Conservation (phyloP, 106 monocot genomes). For the Alisma plantagoaquatica region DNA sequence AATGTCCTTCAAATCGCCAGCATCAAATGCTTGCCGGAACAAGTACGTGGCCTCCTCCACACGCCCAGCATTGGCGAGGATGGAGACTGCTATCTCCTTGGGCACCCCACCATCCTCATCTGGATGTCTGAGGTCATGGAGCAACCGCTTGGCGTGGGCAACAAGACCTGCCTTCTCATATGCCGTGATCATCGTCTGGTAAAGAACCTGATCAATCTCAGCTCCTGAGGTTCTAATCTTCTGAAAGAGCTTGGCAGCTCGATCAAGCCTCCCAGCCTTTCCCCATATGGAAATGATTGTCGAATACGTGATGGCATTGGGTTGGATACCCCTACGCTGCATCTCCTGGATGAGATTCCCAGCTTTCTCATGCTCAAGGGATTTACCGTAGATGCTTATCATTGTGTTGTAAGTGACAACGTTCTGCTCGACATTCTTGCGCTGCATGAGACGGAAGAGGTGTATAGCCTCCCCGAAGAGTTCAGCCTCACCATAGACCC, state of each 20-base stretch:
- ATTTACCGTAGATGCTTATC: conserved; percentile 78
- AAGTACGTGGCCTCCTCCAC: conserved; percentile 80
- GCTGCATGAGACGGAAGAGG: conserved; percentile 82
- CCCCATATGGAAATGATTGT: conserved; percentile 93
- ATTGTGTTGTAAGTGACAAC: conserved; percentile 97
- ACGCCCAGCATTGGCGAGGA: conserved; percentile 63
- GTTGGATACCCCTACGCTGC: conserved; percentile 53
- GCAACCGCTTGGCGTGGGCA: conserved; percentile 69
- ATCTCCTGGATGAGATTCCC: conserved; percentile 72
- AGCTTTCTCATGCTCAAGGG: conserved; percentile 96
- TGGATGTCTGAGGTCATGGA: conserved; percentile 53
- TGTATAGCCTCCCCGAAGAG: conserved; percentile 88
- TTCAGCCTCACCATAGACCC: conserved; percentile 87
- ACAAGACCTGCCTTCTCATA: conserved; percentile 78
- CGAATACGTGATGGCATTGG: conserved; percentile 77
- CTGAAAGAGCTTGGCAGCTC: conserved; percentile 79
- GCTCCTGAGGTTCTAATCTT: conserved; percentile 51
- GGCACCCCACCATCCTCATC: conserved; percentile 25
- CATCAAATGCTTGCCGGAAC: conserved; percentile 38
- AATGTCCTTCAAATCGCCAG: conserved; percentile 55
- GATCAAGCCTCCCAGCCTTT: conserved; percentile 67
- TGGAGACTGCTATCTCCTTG: conserved; percentile 37
- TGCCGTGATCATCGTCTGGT: conserved; percentile 81
- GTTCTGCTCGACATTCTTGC: conserved; percentile 57
- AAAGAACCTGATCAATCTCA: conserved; percentile 66